Base-by-base conservation (phyloP, 176 grass and related monocot species). In the Urochloa ruziziensis region DNA sequence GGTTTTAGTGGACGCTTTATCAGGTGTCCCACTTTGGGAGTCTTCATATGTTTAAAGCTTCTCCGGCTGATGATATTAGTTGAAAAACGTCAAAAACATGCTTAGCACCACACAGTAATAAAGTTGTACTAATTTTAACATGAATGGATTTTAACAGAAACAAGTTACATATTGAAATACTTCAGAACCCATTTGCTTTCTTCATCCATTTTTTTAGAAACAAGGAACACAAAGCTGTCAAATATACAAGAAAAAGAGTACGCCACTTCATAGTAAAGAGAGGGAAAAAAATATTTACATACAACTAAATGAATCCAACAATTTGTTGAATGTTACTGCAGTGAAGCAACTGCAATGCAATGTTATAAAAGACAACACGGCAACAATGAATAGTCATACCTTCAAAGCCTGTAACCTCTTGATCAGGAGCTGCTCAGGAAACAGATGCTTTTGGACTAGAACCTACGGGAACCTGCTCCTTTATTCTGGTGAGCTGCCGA, bases 381-480 rank as follows among this genome's bases (percentile, higher is more conserved):
- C 23, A 16, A 16, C 13, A 58, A 37, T 24, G 37, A 62, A 67
- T 34, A 47, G 37, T n/a, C 49, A 33, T 87, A 87, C 85, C 85
- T 82, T 76, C 16, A 66, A 33, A 62, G 47, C 15, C 5, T 62
- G 28, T 18, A 40, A 63, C 23, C 28, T 48, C 13, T 44, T 74
- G 17, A 46, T 75, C 19, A 35, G 19, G 19, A 80, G 19, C 27
- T 19, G 43, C 68, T 43, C 25, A 66, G 47, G 65, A 80, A 58
- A 66, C 15, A 67, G 34, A 35, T 33, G 36, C 24, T 61, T 51
- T 70, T 37, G 52, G 32, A n/a, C 75, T 80, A 84, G 11, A 75
- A 75, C 82, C 65, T 67, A 19, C 25, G 56, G 28, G 79, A 28
- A 42, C 79, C 76, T 54, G 78, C 57, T 82, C 53, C 58, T 77